Percentiles rank a stretch among this genome's conserved stretches.
Evolutionary conservation across 1,284 basidiomycete genomes (phyloP).

Genomic region (Moesziomyces sp.): DNA sequence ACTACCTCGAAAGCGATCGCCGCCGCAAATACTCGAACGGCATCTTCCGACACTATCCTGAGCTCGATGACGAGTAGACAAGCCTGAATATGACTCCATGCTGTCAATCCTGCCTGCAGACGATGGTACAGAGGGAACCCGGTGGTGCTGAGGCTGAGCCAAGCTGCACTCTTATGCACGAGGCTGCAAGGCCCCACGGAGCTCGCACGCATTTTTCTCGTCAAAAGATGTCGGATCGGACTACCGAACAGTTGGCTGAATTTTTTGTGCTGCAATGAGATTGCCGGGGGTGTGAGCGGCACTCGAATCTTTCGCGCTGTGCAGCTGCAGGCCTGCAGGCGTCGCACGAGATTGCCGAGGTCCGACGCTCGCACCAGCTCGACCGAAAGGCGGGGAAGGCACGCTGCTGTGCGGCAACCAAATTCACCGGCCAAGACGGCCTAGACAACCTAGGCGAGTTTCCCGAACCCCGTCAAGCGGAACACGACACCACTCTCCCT

Average conservation of each 20-base stretch:
- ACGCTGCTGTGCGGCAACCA: slow-evolving; percentile 15
- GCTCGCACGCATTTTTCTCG: background rate
- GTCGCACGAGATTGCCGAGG: background rate
- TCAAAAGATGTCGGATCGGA: background rate
- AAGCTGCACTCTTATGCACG: background rate
- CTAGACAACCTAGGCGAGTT: slow-evolving; percentile 3
- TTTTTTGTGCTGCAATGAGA: background rate
- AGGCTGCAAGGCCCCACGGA: background rate
- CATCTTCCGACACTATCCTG: slow-evolving; percentile 71
- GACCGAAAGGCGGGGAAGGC: background rate
- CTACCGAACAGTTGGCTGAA: background rate
- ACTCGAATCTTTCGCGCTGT: too few relatives aligned
- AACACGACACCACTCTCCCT: slow-evolving; percentile 11
- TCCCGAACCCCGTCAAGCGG: slow-evolving; percentile 3
- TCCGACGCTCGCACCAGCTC: too few relatives aligned
- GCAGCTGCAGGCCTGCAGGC: background rate
- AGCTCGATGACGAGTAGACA: slow-evolving; percentile 69
- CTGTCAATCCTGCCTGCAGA: background rate
- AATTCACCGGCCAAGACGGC: slow-evolving; percentile 23
- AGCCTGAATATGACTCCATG: background rate
- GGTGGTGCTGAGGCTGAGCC: background rate
- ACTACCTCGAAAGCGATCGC: slow-evolving; percentile 70
- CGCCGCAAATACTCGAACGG: slow-evolving; percentile 69
- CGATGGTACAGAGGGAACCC: background rate
- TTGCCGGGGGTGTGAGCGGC: background rate